A percentile compares a stretch with the other conserved stretches of the same genome.
These are phyloP conservation scores for Litchi chinensis DNA, from an alignment of 345 rosid species.

Conservation along the genomic window DNA sequence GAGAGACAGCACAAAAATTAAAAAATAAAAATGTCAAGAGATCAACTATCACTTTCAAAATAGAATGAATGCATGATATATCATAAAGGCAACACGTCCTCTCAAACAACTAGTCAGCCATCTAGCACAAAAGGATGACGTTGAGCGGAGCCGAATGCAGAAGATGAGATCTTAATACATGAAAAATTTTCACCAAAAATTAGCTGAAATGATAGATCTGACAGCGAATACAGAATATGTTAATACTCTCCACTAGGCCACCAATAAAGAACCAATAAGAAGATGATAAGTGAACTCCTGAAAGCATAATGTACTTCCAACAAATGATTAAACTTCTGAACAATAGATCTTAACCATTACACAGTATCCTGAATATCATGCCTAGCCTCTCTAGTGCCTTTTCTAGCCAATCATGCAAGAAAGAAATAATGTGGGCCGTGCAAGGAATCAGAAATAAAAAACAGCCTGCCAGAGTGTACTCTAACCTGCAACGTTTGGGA, in stretches of 20 bases:
- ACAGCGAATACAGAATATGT: not conserved
- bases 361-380: not conserved
- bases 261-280: not conserved
- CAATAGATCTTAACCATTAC: not conserved
- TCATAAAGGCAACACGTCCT: not conserved
- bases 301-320: not conserved
- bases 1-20: not conserved
- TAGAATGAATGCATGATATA: not conserved
- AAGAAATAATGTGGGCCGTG: not conserved
- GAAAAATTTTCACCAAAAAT: not conserved
- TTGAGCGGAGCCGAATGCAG: not conserved
- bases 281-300: not conserved
- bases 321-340: not conserved
- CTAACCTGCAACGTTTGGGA: slow-evolving; percentile 70
- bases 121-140: not conserved
- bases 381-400: not conserved
- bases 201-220: not conserved
- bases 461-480: slow-evolving; percentile 14
- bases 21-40: not conserved
- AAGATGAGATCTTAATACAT: not conserved
- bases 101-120: slow-evolving; percentile 1
- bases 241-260: not conserved
- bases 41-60: not conserved
- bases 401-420: slow-evolving; percentile 12
- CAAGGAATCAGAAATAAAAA: slow-evolving; percentile 18